These are phyloP conservation scores for Penicillium psychrosexuale DNA, from an alignment of 2,329 filamentous ascomycete species.

Conservation along the genomic window DNA sequence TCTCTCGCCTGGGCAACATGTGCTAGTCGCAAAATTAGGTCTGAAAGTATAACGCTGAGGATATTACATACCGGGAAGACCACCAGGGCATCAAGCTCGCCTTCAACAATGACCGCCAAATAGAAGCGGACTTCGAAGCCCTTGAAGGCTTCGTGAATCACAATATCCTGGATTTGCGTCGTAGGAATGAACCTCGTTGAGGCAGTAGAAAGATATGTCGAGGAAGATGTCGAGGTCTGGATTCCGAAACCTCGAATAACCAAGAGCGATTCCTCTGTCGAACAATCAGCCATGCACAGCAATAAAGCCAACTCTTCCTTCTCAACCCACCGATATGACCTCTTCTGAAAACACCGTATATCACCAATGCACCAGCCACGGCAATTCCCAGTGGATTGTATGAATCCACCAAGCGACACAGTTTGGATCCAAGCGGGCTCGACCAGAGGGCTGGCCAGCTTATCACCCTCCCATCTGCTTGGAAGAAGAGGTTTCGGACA, in stretches of 20 bases:
- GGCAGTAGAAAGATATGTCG: slow-evolving; percentile 62
- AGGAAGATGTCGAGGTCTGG: slow-evolving; percentile 73
- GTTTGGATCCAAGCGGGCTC: slow-evolving; percentile 30
- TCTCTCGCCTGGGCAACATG: slow-evolving; percentile 67
- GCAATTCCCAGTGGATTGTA: slow-evolving; percentile 45
- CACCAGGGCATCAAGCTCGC: slow-evolving; percentile 84
- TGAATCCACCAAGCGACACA: slow-evolving; percentile 37
- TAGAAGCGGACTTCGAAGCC: slow-evolving; percentile 91
- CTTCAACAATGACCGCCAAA: slow-evolving; percentile 83
- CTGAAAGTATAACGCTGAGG: neutral
- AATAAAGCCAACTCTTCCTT: neutral
- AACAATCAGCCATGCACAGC: slow-evolving; percentile 23
- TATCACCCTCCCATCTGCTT: slow-evolving; percentile 24
- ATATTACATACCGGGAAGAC: slow-evolving; percentile 69
- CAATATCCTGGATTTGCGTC: slow-evolving; percentile 84
- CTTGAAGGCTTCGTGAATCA: slow-evolving; percentile 91
- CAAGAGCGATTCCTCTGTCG: slow-evolving; percentile 75
- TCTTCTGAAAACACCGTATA: slow-evolving; percentile 48
- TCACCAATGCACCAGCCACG: slow-evolving; percentile 36
- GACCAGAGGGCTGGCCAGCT: slow-evolving; percentile 35
- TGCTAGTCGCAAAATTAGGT: slow-evolving; percentile 39
- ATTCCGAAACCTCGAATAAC: slow-evolving; percentile 86
- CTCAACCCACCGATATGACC: slow-evolving; percentile 49
- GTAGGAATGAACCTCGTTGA: slow-evolving; percentile 82
- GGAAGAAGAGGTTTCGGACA: slow-evolving; percentile 29